Base-by-base conservation (phyloP, 257 asterid species). In the Coffea eugenioides region DNA sequence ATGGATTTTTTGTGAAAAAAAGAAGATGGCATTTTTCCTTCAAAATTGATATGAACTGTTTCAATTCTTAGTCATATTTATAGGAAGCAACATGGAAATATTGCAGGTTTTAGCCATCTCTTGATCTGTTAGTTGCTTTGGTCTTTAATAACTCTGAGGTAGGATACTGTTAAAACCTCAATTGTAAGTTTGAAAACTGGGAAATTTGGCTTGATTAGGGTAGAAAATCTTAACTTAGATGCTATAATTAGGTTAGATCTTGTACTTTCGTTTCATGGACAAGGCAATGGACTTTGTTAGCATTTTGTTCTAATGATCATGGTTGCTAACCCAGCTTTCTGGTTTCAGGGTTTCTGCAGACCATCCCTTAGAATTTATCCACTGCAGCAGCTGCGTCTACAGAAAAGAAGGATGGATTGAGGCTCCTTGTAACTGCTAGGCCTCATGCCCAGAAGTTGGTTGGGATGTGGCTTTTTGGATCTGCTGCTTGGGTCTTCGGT, bases 401-500 rank as follows among this genome's bases (percentile, higher is more conserved):
- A 27, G 84, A 84, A 83, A 82, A 80, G 34, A 82, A 80, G 34
- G 88, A 84, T 81, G 96, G 95, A 69, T 49, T 82, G 75, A 94
- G 88, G 82, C 88, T 87, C 75, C 96, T 94, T 61, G 98, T 94
- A 69, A 91, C 92, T 69, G 97, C 93, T 69, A 98, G 97, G 73
- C 90, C 95, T 45, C 93, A 79, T 79, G 99, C 99, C 78, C 95
- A 80, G 85, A 96, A 89, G 81, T 87, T 92, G 75, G 93, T 96
- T 69, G 97, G 99, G 43, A 88, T 86, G 79, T 96, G 98, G 99
- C 97, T 96, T 82, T 96, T 94, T 81, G 87, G 85, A 39, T 94
- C 97, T 48, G 95, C 99, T 74, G 94, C 97, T 76, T 96, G 98
- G 98, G 97, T 96, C 72, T 96, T 91, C 70, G 91, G 97, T 81